Evolutionary conservation across 177 flowering plant species (phyloP).

Genomic region (Vitis hybrid): DNA sequence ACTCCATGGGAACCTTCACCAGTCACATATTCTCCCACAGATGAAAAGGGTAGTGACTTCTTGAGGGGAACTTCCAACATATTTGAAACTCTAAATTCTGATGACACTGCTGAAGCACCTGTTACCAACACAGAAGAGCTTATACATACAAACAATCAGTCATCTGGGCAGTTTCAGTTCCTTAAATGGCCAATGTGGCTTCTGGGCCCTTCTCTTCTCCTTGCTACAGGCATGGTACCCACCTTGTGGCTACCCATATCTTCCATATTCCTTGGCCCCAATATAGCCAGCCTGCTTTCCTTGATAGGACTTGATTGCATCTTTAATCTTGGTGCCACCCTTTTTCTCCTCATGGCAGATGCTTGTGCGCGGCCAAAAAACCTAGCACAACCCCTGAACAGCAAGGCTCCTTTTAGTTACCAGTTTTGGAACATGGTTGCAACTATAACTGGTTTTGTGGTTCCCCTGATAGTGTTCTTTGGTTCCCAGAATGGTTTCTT

Average conservation of each 20-base stretch:
- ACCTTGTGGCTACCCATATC: constrained; percentile 86
- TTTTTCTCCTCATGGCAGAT: constrained; percentile 93
- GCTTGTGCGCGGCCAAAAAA: constrained; percentile 63
- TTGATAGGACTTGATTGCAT: constrained; percentile 84
- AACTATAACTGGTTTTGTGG: constrained; percentile 45
- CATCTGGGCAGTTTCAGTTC: constrained; percentile 31
- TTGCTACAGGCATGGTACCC: constrained; percentile 79
- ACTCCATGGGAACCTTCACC: constrained; percentile 76
- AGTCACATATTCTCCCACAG: constrained; percentile 42
- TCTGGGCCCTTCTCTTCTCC: constrained; percentile 74
- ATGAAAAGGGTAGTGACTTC: constrained; percentile 29
- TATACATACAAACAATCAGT: constrained; percentile 15
- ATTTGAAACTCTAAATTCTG: constrained; percentile 53
- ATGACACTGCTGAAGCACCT: constrained; percentile 27
- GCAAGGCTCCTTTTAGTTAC: constrained; percentile 66
- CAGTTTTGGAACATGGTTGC: constrained; percentile 78
- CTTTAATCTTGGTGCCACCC: constrained; percentile 80
- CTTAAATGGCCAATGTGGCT: constrained; percentile 89
- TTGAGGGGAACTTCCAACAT: constrained; percentile 35
- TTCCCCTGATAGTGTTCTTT: constrained; percentile 49
- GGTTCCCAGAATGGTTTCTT: constrained; percentile 56
- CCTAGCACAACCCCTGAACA: constrained; percentile 25
- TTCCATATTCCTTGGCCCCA: constrained; percentile 83
- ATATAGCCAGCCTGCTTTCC: constrained; percentile 79
- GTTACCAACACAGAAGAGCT: constrained; percentile 11